Evolutionary conservation across 2,329 filamentous ascomycete genomes (phyloP).

Genomic region (Cadophora sp.): DNA sequence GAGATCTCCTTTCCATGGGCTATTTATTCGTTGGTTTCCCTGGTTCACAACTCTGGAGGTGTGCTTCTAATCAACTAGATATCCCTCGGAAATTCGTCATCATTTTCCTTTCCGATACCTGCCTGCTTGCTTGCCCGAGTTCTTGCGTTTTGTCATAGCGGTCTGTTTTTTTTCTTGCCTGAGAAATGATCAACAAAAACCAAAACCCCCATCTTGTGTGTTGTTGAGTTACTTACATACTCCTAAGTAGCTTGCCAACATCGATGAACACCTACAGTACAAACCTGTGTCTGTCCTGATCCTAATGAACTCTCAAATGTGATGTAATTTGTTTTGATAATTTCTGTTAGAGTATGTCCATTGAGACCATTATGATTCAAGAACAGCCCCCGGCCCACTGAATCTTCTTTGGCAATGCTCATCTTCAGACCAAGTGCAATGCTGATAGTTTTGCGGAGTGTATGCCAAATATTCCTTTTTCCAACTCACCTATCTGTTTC

Average conservation of each 20-base stretch:
- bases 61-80: constrained; percentile 41
- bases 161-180: constrained; percentile 23
- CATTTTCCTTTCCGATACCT: constrained; percentile 1
- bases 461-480: no score
- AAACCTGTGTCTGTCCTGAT: not conserved
- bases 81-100: constrained; percentile 40
- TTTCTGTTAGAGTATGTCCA: no score
- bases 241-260: constrained; percentile 32
- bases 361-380: no score
- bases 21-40: constrained; percentile 31
- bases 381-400: no score
- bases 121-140: constrained; percentile 1
- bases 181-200: not conserved
- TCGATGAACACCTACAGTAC: constrained; percentile 31
- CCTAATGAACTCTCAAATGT: not conserved
- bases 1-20: constrained; percentile 36
- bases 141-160: constrained; percentile 40
- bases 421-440: not conserved
- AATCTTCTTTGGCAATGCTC: not conserved
- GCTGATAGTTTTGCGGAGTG: not conserved
- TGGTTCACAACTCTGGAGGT: constrained; percentile 27
- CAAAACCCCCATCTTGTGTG: constrained; percentile 22
- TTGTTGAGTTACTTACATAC: constrained; percentile 19
- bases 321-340: not conserved
- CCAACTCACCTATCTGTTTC: no score